Evolutionary conservation across 768 basidiomycete genomes (phyloP), one percentile per base, ranked within the genome.

Genomic region (Xerocomellus intermedius): DNA sequence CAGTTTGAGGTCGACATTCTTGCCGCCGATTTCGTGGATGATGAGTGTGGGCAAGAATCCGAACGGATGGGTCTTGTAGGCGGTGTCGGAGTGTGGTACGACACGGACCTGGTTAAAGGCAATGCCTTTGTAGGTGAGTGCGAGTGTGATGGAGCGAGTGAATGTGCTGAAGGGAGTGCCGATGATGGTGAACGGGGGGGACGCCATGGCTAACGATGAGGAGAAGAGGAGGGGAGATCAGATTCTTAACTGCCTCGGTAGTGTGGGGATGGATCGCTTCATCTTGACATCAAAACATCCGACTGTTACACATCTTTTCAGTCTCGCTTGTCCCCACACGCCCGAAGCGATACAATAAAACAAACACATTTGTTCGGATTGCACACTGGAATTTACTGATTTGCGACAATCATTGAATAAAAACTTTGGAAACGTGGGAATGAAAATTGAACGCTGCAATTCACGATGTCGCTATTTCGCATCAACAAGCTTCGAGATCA

Each of bases 81-180:
- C 69, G 26, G 37, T 59, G 17, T 69, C 65, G 2, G 69, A 69
- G 57, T 71, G 69, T 0, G 71, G 69, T 5, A 54, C 44, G 22
- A 60, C 64, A 12, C 54, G 49, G 43, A 67, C 53, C 38, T 71
- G 69, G 42, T 65, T 48, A 33, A 71, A 71, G 19, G 63, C 2
- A 16, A 71, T 38, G 17, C 57, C 55, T 46, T 73, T 71, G 61
- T 71, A 56, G 19, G 49, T 59, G 41, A 71, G 58, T 1, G 42
- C 71, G 28, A 71, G 69, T 0, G 69, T 72, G 45, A 71, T 61
- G 32, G 71, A 36, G 17, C 69, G 69, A 8, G 69, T 71, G 41
- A 69, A 71, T 1, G 71, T 71, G 47, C 71, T 72, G 39, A 62
- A 71, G 14, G 69, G 71, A 0, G 69, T 71, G 19, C 69, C 69